Conservation (phyloP, 2,329 filamentous ascomycete species). For the Aquanectria penicillioides region DNA sequence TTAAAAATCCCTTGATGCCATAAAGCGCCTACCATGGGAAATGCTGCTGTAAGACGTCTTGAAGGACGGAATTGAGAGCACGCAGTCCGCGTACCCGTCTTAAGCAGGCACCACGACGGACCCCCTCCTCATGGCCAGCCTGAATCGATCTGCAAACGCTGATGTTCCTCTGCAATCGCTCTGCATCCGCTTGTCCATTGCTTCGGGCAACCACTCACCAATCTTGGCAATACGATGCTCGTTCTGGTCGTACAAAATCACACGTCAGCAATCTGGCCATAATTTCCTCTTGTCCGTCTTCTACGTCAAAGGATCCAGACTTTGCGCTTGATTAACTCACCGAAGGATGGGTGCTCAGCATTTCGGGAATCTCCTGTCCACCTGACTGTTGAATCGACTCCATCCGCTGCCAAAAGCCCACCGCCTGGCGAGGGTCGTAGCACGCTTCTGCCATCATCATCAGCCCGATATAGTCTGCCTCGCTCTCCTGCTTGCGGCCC, state of each 20-base stretch:
- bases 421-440: conserved; percentile 75
- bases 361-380: conserved; percentile 69
- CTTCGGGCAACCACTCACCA: conserved; percentile 68
- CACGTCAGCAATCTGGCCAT: conserved; percentile 4
- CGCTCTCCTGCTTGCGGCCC: conserved; percentile 75
- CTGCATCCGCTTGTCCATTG: conserved; percentile 61
- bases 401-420: conserved; percentile 75
- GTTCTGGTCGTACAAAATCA: conserved; percentile 52
- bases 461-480: conserved; percentile 83
- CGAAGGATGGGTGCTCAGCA: conserved; percentile 81
- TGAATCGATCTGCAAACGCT: conserved; percentile 64
- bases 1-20: too few relatives aligned
- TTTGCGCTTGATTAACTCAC: conserved; percentile 53
- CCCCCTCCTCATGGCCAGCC: conserved; percentile 55
- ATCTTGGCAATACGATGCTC: conserved; percentile 73
- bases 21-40: too few relatives aligned
- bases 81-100: too few relatives aligned
- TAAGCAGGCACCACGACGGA: conserved; percentile 18
- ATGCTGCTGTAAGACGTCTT: too few relatives aligned
- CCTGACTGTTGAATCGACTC: conserved; percentile 55
- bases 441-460: conserved; percentile 87
- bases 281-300: too few relatives aligned
- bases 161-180: conserved; percentile 65
- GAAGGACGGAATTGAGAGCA: too few relatives aligned
- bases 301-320: neutral